phyloP scores from a whole-genome alignment of 2,329 filamentous ascomycete species.

The Pestalotiopsis sp. region DNA sequence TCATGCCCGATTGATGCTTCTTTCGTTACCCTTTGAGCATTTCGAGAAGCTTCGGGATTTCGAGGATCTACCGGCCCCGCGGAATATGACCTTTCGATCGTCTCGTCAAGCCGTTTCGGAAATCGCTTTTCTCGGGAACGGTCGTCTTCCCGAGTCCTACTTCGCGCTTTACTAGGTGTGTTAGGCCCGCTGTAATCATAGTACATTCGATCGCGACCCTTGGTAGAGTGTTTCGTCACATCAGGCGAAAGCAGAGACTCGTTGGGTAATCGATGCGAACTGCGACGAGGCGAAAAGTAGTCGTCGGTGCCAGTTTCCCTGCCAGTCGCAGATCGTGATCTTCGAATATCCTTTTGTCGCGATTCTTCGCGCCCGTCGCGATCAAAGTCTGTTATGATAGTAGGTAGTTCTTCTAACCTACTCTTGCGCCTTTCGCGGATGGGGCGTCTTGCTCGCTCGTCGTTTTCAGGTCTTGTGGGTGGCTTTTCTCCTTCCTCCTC shows the following conservation, averaged over 20 bases:
- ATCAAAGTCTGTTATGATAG: slow-evolving; percentile 29
- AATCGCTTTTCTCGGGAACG: slow-evolving; percentile 20
- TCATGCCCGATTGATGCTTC: slow-evolving; percentile 12
- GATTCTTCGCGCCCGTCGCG: slow-evolving; percentile 12
- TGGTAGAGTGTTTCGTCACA: slow-evolving; percentile 34
- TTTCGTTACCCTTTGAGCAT: slow-evolving; percentile 22
- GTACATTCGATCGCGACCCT: slow-evolving; percentile 30
- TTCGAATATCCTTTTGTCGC: slow-evolving; percentile 20
- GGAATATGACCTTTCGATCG: slow-evolving; percentile 17
- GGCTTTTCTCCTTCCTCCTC: slow-evolving; percentile 28
- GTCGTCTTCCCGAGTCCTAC: slow-evolving; percentile 21
- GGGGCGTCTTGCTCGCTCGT: slow-evolving; percentile 18
- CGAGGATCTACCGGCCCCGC: slow-evolving; percentile 24
- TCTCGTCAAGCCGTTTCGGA: slow-evolving; percentile 24
- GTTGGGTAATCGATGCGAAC: slow-evolving; percentile 22
- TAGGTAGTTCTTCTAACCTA: slow-evolving; percentile 28
- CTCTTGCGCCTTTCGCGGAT: slow-evolving; percentile 25
- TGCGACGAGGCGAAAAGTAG: slow-evolving; percentile 31
- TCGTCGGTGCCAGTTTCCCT: slow-evolving; percentile 31
- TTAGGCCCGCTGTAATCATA: slow-evolving; percentile 24
- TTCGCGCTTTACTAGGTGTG: slow-evolving; percentile 21
- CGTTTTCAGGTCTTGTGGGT: slow-evolving; percentile 17
- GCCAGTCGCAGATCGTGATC: slow-evolving; percentile 26
- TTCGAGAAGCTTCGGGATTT: slow-evolving; percentile 25
- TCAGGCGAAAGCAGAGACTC: slow-evolving; percentile 51